Evolutionary conservation across 2,329 filamentous ascomycete genomes (phyloP).

Genomic region (Calonectria hawksworthii): DNA sequence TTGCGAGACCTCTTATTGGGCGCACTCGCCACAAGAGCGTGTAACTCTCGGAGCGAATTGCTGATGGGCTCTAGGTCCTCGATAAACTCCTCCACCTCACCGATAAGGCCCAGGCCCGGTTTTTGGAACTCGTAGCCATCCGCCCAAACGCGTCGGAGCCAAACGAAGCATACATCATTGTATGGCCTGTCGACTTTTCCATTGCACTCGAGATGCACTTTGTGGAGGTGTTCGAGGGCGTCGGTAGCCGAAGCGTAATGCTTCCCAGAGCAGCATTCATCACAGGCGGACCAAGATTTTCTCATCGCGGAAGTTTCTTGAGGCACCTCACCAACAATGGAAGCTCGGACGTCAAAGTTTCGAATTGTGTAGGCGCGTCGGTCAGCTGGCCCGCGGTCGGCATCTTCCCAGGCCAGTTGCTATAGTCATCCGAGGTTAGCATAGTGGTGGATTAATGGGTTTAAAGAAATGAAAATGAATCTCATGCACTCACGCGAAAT

Average conservation of each 20-base stretch:
- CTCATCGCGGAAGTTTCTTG: not conserved
- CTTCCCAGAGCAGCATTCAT: not conserved
- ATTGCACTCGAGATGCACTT: not conserved
- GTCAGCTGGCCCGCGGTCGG: not conserved
- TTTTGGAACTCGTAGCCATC: not conserved
- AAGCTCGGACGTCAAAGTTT: not conserved
- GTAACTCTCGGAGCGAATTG: not conserved
- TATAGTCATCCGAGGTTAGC: not conserved
- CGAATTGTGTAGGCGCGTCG: not conserved
- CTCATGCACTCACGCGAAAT: slow-evolving; percentile 22
- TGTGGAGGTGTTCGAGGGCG: not conserved
- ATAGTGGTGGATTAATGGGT: not conserved
- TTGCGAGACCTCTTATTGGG: not conserved
- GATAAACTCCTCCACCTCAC: not conserved
- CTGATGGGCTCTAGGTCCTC: not conserved
- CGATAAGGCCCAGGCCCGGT: not conserved
- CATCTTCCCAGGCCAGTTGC: slow-evolving; percentile 6
- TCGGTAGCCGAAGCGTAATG: not conserved
- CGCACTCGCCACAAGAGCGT: not conserved
- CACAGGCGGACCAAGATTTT: not conserved
- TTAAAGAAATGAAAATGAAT: no score
- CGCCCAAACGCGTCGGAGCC: not conserved
- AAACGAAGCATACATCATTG: not conserved
- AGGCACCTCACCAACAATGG: not conserved
- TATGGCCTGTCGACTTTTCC: not conserved